phyloP scores from a whole-genome alignment of 345 rosid genomes.

The Aethionema arabicum region DNA sequence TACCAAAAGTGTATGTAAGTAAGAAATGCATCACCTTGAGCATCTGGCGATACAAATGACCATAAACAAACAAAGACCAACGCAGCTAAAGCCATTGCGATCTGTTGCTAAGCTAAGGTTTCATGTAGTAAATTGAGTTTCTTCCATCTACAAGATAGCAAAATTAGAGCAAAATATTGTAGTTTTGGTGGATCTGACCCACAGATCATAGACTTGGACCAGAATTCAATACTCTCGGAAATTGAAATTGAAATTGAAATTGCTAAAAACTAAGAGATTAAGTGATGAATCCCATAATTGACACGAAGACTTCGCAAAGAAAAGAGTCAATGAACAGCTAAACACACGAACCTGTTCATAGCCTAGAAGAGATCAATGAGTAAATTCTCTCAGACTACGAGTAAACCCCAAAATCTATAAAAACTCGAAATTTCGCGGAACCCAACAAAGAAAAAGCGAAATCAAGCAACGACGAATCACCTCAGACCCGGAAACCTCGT shows the following conservation, averaged over 20 bases:
- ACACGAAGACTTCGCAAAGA: slow-evolving; percentile 12
- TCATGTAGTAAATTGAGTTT: slow-evolving; percentile 24
- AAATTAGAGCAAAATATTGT: slow-evolving; percentile 4
- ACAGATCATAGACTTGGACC: neutral
- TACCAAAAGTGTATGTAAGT: neutral
- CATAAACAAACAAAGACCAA: slow-evolving; percentile 50
- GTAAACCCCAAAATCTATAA: neutral
- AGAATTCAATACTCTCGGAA: slow-evolving; percentile 11
- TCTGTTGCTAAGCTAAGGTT: slow-evolving; percentile 43
- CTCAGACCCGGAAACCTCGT: slow-evolving; percentile 19
- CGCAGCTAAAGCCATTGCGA: slow-evolving; percentile 51
- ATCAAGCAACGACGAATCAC: neutral
- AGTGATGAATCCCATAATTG: neutral
- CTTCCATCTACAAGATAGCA: slow-evolving; percentile 28
- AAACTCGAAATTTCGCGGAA: neutral
- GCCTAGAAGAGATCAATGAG: slow-evolving; percentile 9
- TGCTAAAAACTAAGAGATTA: neutral
- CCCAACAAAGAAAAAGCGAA: neutral
- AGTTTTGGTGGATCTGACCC: slow-evolving; percentile 30
- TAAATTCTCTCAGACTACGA: slow-evolving; percentile 9
- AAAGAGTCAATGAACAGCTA: slow-evolving; percentile 7
- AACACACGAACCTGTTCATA: slow-evolving; percentile 14
- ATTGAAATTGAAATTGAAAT: neutral
- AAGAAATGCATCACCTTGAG: slow-evolving; percentile 60
- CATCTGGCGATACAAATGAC: slow-evolving; percentile 55